Conservation (phyloP, 2,329 filamentous ascomycete genomes). For the Blastomyces percursus region DNA sequence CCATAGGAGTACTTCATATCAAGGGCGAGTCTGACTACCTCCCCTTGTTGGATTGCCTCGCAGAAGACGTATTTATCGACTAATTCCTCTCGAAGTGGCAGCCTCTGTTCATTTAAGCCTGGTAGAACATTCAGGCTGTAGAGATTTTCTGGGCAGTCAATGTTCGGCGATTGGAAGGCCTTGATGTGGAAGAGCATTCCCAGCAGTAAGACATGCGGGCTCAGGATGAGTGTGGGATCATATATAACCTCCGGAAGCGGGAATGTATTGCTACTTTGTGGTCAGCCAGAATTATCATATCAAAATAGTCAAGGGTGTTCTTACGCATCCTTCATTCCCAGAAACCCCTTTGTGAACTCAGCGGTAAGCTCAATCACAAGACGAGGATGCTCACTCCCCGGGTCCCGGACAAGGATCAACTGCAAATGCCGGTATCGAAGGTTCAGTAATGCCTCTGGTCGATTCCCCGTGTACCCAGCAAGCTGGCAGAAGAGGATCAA, state of each 20-base stretch:
- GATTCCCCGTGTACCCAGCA: slow-evolving; percentile 13
- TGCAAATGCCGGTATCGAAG: slow-evolving; percentile 14
- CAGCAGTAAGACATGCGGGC: no score
- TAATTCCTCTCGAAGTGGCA: not conserved
- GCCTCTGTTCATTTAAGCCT: not conserved
- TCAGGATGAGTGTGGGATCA: slow-evolving; percentile 15
- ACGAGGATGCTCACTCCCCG: not conserved
- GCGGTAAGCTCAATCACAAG: slow-evolving; percentile 10
- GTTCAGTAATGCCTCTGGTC: slow-evolving; percentile 10
- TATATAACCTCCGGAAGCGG: slow-evolving; percentile 16
- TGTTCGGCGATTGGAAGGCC: slow-evolving; percentile 13
- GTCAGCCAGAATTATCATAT: no score
- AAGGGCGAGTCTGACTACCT: not conserved
- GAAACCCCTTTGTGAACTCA: slow-evolving; percentile 11
- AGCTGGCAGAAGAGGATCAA: slow-evolving; percentile 15
- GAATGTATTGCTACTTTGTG: slow-evolving; percentile 19
- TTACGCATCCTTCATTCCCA: slow-evolving; percentile 13
- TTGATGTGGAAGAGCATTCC: slow-evolving; percentile 14
- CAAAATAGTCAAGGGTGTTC: not conserved
- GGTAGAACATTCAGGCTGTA: no score
- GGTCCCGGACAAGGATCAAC: slow-evolving; percentile 8
- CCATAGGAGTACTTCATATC: not conserved
- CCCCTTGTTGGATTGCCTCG: not conserved
- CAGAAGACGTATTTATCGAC: not conserved
- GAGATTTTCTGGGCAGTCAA: no score